Conservation (phyloP, 2,329 filamentous ascomycete species). For the Truncatella angustata region DNA sequence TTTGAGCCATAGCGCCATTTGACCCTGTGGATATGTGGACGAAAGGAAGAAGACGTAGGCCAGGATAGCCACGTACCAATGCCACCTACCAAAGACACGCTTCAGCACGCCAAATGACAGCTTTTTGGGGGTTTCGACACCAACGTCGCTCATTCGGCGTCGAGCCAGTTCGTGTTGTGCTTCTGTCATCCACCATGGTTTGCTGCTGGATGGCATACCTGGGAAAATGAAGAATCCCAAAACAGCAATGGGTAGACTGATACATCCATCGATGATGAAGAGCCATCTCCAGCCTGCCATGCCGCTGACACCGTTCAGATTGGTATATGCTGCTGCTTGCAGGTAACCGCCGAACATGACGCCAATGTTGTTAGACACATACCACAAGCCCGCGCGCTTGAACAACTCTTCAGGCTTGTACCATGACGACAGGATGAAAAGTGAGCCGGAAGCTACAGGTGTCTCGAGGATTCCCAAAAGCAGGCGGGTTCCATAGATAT, state of each 20-base stretch:
- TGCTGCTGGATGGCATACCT: conserved; percentile 25
- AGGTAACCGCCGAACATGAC: conserved; percentile 27
- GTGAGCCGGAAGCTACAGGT: conserved; percentile 26
- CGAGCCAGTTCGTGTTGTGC: conserved; percentile 21
- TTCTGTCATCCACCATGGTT: conserved; percentile 23
- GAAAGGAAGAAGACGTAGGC: conserved; percentile 4
- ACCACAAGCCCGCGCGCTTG: conserved; percentile 25
- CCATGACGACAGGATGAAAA: conserved; percentile 30
- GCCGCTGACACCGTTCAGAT: conserved; percentile 26
- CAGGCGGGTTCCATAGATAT: conserved; percentile 32
- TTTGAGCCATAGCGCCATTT: no score
- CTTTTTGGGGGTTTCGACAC: conserved; percentile 21
- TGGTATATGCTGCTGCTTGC: conserved; percentile 27
- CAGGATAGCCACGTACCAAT: conserved; percentile 22
- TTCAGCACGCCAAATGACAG: conserved; percentile 21
- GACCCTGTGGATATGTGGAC: no score
- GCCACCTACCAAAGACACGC: conserved; percentile 23
- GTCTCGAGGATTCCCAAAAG: conserved; percentile 30
- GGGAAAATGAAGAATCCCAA: conserved; percentile 25
- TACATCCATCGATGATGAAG: conserved; percentile 24
- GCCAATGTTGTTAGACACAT: conserved; percentile 25
- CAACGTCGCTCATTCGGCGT: conserved; percentile 18
- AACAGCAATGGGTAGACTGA: conserved; percentile 27
- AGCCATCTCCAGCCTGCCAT: conserved; percentile 33
- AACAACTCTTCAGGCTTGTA: conserved; percentile 27